Evolutionary conservation across 108 stramenopile species (phyloP).

Genomic region (Discostella pseudostelligera): DNA sequence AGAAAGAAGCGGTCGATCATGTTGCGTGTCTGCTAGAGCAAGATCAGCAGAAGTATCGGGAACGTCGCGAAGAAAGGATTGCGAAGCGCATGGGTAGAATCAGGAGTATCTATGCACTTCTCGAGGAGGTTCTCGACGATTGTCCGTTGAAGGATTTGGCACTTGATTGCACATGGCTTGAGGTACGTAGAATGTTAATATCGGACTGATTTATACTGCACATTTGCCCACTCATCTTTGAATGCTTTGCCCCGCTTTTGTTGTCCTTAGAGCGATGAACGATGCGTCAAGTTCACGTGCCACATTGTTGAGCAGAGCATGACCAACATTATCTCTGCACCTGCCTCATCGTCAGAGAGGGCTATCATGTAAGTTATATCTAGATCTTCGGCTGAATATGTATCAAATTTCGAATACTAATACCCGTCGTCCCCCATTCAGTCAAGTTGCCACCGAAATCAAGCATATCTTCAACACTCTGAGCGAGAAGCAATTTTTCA

Average conservation of each 20-base stretch:
- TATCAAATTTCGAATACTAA: no score
- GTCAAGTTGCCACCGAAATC: constrained; percentile 24
- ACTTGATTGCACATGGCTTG: constrained; percentile 31
- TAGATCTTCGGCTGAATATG: no score
- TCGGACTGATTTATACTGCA: background rate
- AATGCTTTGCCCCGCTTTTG: background rate
- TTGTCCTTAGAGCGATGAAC: constrained; percentile 8
- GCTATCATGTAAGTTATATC: constrained; percentile 8
- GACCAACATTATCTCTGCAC: constrained; percentile 28
- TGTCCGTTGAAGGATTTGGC: constrained; percentile 43
- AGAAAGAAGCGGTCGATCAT: constrained; percentile 37
- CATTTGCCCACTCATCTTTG: background rate
- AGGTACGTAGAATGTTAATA: background rate
- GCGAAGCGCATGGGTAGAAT: constrained; percentile 23
- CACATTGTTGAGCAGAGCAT: constrained; percentile 29
- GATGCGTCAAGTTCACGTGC: constrained; percentile 38
- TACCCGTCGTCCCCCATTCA: constrained; percentile 6
- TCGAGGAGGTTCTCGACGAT: constrained; percentile 33
- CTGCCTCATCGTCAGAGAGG: constrained; percentile 19
- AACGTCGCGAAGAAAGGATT: constrained; percentile 37
- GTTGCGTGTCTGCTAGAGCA: constrained; percentile 7
- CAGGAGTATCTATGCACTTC: constrained; percentile 13
- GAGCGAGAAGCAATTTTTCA: constrained; percentile 35
- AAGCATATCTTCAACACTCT: constrained; percentile 33
- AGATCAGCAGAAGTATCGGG: constrained; percentile 6